Percentiles rank a stretch among this genome's conserved stretches.
Conservation (phyloP, 768 basidiomycete genomes). For the Paxillus ammoniavirescens region DNA sequence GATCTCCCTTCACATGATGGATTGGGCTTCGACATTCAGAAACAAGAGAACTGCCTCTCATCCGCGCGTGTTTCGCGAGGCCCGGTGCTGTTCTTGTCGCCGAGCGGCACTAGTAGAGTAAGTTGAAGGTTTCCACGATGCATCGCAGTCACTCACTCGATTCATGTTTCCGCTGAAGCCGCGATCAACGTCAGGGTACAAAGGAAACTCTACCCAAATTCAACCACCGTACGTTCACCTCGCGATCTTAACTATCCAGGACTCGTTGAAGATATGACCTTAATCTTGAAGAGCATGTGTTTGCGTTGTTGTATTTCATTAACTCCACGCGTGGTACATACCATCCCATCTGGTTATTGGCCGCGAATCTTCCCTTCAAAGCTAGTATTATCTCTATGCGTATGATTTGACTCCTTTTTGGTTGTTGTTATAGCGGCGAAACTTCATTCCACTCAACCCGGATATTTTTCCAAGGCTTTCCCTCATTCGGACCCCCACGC, state of each 20-base stretch:
- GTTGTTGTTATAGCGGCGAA: slow-evolving; percentile 1
- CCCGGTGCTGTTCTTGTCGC: neutral
- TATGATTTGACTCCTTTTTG: too few species aligned
- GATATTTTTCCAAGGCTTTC: slow-evolving; percentile 9
- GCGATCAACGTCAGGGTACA: slow-evolving; percentile 12
- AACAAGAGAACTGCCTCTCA: slow-evolving; percentile 12
- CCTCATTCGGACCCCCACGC: slow-evolving; percentile 5
- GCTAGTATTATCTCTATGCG: too few species aligned
- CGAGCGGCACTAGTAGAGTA: neutral
- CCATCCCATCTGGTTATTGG: neutral
- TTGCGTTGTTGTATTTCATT: slow-evolving; percentile 8
- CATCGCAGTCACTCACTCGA: neutral
- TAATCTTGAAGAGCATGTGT: slow-evolving; percentile 18
- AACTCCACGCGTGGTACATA: neutral
- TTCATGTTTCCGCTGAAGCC: slow-evolving; percentile 16
- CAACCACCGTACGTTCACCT: slow-evolving; percentile 9
- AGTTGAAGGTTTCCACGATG: slow-evolving; percentile 9
- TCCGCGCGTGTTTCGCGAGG: slow-evolving; percentile 25
- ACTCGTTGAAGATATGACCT: too few species aligned
- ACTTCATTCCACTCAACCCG: slow-evolving; percentile 2
- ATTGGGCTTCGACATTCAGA: neutral
- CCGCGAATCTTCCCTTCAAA: neutral
- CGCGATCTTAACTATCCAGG: neutral
- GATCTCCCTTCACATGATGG: slow-evolving; percentile 1
- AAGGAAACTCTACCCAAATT: slow-evolving; percentile 15